Evolutionary conservation across 2,329 filamentous ascomycete species (phyloP).

Genomic region (Cladosporium sp.): DNA sequence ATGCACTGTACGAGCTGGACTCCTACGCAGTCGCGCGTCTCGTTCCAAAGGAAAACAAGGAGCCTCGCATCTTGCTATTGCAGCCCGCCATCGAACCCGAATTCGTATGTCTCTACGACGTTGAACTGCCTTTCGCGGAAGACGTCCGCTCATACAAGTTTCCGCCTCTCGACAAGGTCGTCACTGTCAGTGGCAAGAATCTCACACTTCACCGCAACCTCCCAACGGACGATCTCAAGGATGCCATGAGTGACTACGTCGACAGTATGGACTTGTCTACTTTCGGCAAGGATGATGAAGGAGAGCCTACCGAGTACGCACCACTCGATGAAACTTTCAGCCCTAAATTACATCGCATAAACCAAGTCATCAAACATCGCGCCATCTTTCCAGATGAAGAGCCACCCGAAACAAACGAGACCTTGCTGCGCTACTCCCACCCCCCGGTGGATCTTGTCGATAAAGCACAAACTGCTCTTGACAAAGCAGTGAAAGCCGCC

Average conservation of each 20-base stretch:
- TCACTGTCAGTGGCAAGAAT: constrained; percentile 78
- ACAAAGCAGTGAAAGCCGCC: constrained; percentile 61
- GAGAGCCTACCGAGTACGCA: constrained; percentile 63
- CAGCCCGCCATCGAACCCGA: constrained; percentile 73
- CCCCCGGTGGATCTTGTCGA: constrained; percentile 64
- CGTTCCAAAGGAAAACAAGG: constrained; percentile 76
- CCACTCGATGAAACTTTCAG: constrained; percentile 77
- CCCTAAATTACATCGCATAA: constrained; percentile 80
- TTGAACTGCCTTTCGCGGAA: constrained; percentile 88
- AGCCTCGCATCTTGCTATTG: constrained; percentile 71
- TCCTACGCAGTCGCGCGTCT: constrained; percentile 82
- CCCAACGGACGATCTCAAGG: constrained; percentile 65
- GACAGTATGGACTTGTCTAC: constrained; percentile 83
- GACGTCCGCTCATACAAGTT: constrained; percentile 89
- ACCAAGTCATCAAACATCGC: constrained; percentile 76
- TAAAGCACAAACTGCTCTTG: constrained; percentile 54
- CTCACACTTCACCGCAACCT: constrained; percentile 79
- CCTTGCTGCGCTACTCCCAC: constrained; percentile 66
- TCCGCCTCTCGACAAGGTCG: constrained; percentile 77
- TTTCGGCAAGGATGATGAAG: constrained; percentile 68
- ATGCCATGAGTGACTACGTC: constrained; percentile 86
- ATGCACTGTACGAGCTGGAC: constrained; percentile 78
- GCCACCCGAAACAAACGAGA: constrained; percentile 57
- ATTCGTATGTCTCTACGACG: constrained; percentile 81
- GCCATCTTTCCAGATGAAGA: constrained; percentile 67